Conservation (phyloP, 139 green algal genomes). For the Prasinococcaceae sp. region DNA sequence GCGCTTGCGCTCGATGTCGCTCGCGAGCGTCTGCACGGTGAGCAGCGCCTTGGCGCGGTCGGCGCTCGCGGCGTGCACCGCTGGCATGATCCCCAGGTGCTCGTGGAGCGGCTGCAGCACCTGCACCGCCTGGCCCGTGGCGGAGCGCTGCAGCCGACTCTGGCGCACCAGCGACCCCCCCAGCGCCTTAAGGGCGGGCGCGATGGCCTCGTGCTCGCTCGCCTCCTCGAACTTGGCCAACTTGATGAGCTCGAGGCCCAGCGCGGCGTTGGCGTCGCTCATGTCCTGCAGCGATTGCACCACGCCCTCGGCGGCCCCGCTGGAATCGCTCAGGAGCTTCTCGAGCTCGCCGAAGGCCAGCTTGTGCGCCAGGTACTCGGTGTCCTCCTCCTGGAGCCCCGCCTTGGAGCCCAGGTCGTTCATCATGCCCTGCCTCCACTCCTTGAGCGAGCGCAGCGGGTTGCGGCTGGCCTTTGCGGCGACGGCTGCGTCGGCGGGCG, state of each 20-base stretch:
- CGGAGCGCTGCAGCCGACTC: slow-evolving; percentile 20
- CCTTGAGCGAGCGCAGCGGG: too few species aligned
- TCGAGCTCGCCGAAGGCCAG: slow-evolving; percentile 18
- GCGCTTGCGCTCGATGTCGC: slow-evolving; percentile 31
- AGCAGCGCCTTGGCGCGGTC: slow-evolving; percentile 47
- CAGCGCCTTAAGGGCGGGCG: slow-evolving; percentile 19
- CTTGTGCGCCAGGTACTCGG: slow-evolving; percentile 12
- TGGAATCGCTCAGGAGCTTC: slow-evolving; percentile 9
- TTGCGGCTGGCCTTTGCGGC: too few species aligned
- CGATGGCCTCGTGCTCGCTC: slow-evolving; percentile 21
- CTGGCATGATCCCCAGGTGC: slow-evolving; percentile 40
- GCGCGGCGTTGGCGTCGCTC: slow-evolving; percentile 39
- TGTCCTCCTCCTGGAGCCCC: slow-evolving; percentile 15
- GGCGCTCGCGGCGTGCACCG: slow-evolving; percentile 23
- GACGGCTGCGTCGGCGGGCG: too few species aligned
- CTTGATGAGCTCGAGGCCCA: slow-evolving; percentile 51
- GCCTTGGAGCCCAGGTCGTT: slow-evolving; percentile 7
- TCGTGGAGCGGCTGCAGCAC: slow-evolving; percentile 43
- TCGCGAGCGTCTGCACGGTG: slow-evolving; percentile 39
- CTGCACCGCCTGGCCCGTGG: slow-evolving; percentile 14
- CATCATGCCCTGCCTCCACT: too few species aligned
- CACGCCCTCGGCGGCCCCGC: slow-evolving; percentile 38
- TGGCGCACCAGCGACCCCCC: slow-evolving; percentile 28
- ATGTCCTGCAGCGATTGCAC: slow-evolving; percentile 46
- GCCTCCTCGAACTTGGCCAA: slow-evolving; percentile 51